These are phyloP conservation scores for Nakaseomyces bracarensis DNA, from an alignment of 1,139 yeast genomes.

Conservation along the genomic window DNA sequence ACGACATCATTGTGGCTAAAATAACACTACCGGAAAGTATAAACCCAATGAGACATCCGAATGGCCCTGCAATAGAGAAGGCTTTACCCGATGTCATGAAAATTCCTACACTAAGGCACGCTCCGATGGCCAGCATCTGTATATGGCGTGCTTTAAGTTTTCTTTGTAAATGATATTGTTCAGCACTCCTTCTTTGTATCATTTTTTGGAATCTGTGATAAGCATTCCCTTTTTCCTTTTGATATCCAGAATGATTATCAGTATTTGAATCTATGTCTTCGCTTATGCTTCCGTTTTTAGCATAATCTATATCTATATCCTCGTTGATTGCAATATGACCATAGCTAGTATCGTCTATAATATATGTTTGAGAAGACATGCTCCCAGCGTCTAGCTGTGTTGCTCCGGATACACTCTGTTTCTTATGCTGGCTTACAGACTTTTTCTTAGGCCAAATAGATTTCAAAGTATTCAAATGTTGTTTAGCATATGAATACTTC, in stretches of 20 bases:
- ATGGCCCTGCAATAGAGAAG: conserved; percentile 68
- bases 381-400: not conserved
- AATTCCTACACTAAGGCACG: conserved; percentile 75
- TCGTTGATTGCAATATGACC: conserved; percentile 21
- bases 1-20: conserved; percentile 58
- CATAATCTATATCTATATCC: conserved; percentile 7
- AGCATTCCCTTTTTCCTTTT: conserved; percentile 1
- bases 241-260: not conserved
- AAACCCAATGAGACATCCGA: conserved; percentile 69
- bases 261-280: conserved; percentile 4
- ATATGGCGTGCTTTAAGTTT: conserved; percentile 60
- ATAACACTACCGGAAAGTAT: conserved; percentile 57
- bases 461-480: not conserved
- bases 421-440: not conserved
- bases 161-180: conserved; percentile 36
- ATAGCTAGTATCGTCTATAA: conserved; percentile 20
- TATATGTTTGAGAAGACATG: conserved; percentile 11
- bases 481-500: not conserved
- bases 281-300: conserved; percentile 1
- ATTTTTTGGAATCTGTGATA: conserved; percentile 8
- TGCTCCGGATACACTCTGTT: not conserved
- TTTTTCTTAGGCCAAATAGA: not conserved
- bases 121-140: conserved; percentile 74
- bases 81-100: conserved; percentile 68
- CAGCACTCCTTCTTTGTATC: conserved; percentile 2